A percentile compares a stretch with the other conserved stretches of the same genome.
These are phyloP conservation scores for Xylariaceae sp. DNA, from an alignment of 2,329 filamentous ascomycete genomes.

Conservation along the genomic window DNA sequence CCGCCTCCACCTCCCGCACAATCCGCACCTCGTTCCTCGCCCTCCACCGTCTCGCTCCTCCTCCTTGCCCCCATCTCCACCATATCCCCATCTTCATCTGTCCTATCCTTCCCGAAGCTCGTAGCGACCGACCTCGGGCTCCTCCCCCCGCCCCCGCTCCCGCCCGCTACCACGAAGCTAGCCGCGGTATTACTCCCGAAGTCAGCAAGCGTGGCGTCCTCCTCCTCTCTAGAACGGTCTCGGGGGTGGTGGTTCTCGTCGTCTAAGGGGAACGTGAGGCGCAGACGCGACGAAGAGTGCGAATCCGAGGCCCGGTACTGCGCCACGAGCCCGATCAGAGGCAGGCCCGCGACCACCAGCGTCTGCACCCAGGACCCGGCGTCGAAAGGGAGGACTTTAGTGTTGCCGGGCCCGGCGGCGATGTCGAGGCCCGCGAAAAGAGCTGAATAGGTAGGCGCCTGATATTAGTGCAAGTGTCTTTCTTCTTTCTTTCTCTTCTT, in stretches of 20 bases:
- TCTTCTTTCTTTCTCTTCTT: background rate
- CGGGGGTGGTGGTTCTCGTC: background rate
- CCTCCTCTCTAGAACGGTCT: background rate
- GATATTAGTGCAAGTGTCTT: background rate
- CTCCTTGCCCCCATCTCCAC: background rate
- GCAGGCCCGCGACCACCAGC: constrained; percentile 54
- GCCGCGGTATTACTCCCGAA: background rate
- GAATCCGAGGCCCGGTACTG: constrained; percentile 30
- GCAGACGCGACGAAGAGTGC: constrained; percentile 7
- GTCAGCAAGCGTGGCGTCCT: constrained; percentile 1
- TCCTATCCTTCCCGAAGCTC: background rate
- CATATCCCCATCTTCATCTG: background rate
- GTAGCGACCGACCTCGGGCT: background rate
- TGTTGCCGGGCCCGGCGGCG: constrained; percentile 48
- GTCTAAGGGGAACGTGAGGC: constrained; percentile 7
- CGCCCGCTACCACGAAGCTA: background rate
- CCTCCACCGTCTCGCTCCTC: background rate
- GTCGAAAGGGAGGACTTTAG: constrained; percentile 48
- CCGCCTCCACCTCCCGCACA: background rate
- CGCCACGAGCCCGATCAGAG: constrained; percentile 55
- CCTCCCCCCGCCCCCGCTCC: background rate
- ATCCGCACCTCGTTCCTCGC: background rate
- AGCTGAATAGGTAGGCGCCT: constrained; percentile 39
- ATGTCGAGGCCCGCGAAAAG: constrained; percentile 55
- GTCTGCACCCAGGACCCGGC: constrained; percentile 53